Evolutionary conservation across 371 early-diverging fungal species (phyloP).

Genomic region (Zancudomyces culisetae): DNA sequence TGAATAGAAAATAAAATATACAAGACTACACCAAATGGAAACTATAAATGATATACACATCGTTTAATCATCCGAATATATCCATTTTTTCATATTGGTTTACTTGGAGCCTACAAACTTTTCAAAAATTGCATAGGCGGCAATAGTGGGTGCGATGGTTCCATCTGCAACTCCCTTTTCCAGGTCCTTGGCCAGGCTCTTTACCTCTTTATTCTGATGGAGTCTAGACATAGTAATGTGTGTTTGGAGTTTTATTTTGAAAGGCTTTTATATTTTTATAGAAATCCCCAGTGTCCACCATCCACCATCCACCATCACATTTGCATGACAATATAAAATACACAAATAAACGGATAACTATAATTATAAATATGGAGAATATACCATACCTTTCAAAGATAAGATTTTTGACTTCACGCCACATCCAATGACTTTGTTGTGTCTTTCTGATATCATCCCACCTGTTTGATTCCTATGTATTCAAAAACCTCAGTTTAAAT

Average conservation of each 20-base stretch:
- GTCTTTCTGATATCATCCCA: constrained; percentile 28
- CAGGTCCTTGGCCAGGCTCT: constrained; percentile 18
- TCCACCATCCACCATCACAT: too few species aligned
- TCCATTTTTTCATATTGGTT: too few species aligned
- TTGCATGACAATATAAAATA: too few species aligned
- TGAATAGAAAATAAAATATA: too few species aligned
- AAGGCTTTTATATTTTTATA: too few species aligned
- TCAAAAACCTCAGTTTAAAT: neutral
- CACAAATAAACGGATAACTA: too few species aligned
- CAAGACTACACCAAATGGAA: too few species aligned
- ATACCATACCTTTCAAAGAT: constrained; percentile 10
- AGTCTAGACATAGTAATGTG: constrained; percentile 18
- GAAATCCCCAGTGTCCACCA: too few species aligned
- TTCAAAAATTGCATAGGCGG: constrained; percentile 26
- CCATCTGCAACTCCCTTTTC: constrained; percentile 28
- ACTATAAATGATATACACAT: too few species aligned
- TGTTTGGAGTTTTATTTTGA: too few species aligned
- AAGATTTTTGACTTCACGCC: constrained; percentile 41
- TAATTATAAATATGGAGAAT: too few species aligned
- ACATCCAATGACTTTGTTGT: constrained; percentile 54
- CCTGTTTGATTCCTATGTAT: constrained; percentile 23
- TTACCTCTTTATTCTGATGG: constrained; percentile 17
- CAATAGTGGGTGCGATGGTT: constrained; percentile 29
- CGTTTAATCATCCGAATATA: too few species aligned
- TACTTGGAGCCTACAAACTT: constrained; percentile 5